These are phyloP conservation scores for Populus hybrid DNA, from an alignment of 441 rosid species.

Conservation along the genomic window DNA sequence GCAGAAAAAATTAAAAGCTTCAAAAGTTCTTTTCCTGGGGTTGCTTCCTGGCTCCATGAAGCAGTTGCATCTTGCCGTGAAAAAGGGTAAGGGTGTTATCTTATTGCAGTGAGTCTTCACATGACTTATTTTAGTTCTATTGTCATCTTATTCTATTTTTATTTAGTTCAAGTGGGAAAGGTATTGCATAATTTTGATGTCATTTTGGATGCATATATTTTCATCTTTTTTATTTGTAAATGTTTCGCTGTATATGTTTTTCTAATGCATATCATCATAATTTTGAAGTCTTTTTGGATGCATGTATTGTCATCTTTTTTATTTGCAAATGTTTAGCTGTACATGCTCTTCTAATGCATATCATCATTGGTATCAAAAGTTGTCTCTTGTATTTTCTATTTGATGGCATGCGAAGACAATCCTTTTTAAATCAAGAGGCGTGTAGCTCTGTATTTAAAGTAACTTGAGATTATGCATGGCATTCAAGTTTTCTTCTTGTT, in stretches of 20 bases:
- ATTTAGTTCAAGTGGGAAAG: background rate
- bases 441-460: background rate
- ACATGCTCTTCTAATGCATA: background rate
- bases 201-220: background rate
- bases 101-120: background rate
- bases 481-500: slow-evolving; percentile 2
- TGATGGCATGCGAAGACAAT: background rate
- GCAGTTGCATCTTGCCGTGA: slow-evolving; percentile 67
- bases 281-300: background rate
- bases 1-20: slow-evolving; percentile 80
- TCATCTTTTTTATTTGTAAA: background rate
- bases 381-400: background rate
- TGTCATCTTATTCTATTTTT: background rate
- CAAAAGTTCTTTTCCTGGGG: slow-evolving; percentile 80
- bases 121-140: background rate
- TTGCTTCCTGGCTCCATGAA: slow-evolving; percentile 82
- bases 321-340: background rate
- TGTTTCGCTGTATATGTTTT: background rate
- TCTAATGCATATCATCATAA: background rate
- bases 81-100: slow-evolving; percentile 60
- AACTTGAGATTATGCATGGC: background rate
- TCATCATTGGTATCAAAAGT: background rate
- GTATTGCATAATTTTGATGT: background rate
- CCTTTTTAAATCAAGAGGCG: background rate
- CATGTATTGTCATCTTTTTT: background rate